Base-by-base conservation (phyloP, 306 rosid species). In the Cicer chorassanicum region DNA sequence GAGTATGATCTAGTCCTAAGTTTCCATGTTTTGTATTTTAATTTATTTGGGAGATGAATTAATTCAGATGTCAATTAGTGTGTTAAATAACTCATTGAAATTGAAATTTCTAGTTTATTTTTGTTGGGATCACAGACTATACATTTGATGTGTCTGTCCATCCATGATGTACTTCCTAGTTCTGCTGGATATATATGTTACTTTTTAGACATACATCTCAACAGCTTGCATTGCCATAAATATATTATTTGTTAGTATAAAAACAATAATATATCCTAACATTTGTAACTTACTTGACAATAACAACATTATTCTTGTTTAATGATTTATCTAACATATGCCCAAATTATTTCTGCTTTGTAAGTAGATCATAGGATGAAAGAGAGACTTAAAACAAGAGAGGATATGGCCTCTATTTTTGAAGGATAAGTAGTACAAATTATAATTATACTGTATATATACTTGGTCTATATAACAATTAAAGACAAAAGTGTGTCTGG, bases 11-110 rank as follows among this genome's bases (percentile, higher is more conserved):
- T 18, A 55, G 19, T 39, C 69, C 49, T 1, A 56, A 51, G 34
- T 66, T 77, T 82, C 56, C 34, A 67, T 77, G 29, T 67, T 24
- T 24, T 78, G 79, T 65, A 72, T 49, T 82, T 64, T 16, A 48
- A 74, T 82, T 9, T 44, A 57, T 65, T 46, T 50, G 73, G 75
- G 76, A 77, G 24, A 72, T 77, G 69, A 63, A 70, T 62, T 46
- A 63, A 70, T 62, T 46, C 73, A 62, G 18, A 11, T 41, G 38
- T 42, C 67, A 48, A 65, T 72, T 53, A 57, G 34, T 76, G 42
- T 64, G 55, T 69, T 29, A 29, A 29, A 29, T 29, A 29, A 29
- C 4, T 69, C 65, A 34, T 21, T 65, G 72, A 72, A 76, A 77
- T 39, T 50, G 78, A 57, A 49, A 41, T 53, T 13, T 66, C 45